Conservation (phyloP, 495 filamentous ascomycete species). For the Podospora fimiseda region DNA sequence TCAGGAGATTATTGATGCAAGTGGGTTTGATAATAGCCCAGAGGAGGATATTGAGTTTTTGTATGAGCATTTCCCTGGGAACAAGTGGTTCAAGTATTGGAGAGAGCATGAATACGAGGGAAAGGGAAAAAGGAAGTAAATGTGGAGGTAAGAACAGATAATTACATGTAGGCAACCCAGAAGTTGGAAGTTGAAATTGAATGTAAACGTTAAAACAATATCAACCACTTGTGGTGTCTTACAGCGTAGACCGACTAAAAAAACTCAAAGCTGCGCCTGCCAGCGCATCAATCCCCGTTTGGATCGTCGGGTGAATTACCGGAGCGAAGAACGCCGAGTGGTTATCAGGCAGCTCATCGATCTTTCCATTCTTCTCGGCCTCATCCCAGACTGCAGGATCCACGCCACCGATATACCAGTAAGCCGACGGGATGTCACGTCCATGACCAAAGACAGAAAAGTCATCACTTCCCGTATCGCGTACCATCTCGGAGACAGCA, state of each 20-base stretch:
- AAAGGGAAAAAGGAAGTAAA: not conserved
- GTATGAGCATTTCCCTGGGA: not conserved
- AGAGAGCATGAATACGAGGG: not conserved
- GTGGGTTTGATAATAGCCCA: constrained; percentile 6
- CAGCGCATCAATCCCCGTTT: not conserved
- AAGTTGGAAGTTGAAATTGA: no score
- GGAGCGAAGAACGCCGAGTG: not conserved
- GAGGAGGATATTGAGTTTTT: constrained; percentile 7
- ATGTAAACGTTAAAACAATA: no score
- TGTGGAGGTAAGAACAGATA: no score
- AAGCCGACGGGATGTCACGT: not conserved
- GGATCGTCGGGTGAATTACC: not conserved
- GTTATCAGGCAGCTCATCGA: not conserved
- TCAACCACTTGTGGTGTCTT: no score
- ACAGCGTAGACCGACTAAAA: no score
- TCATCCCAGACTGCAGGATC: not conserved
- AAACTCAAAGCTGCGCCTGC: not conserved
- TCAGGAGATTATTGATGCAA: constrained; percentile 6
- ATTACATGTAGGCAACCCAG: no score
- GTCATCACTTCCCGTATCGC: not conserved
- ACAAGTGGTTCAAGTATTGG: constrained; percentile 1
- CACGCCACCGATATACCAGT: not conserved
- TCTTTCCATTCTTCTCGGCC: no score
- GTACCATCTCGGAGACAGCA: not conserved
- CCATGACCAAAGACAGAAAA: not conserved